Conservation (phyloP, 75 land plant species). For the Sequoia sempervirens region DNA sequence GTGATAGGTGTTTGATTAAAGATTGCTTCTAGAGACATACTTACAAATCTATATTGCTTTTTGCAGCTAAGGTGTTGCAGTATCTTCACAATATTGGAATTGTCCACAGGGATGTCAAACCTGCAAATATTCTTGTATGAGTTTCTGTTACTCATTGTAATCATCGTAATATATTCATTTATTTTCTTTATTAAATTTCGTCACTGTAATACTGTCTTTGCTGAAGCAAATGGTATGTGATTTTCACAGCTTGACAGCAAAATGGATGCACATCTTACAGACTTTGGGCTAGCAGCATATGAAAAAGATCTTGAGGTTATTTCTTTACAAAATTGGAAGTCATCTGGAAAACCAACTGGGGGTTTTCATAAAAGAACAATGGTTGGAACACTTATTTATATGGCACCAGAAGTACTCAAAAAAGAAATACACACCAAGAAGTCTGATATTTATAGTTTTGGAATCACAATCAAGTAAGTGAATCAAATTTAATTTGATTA, state of each 20-base stretch:
- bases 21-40: not conserved
- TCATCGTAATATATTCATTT: slow-evolving; percentile 2
- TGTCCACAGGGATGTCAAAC: slow-evolving; percentile 90
- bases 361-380: slow-evolving; percentile 93
- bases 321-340: slow-evolving; percentile 66
- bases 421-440: slow-evolving; percentile 84
- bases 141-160: slow-evolving; percentile 4
- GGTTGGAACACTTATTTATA: slow-evolving; percentile 95
- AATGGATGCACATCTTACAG: slow-evolving; percentile 62
- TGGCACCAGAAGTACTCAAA: slow-evolving; percentile 91
- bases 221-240: not conserved
- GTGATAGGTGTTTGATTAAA: not conserved
- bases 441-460: slow-evolving; percentile 92
- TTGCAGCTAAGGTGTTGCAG: slow-evolving; percentile 71
- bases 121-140: slow-evolving; percentile 91
- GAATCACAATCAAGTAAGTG: slow-evolving; percentile 80
- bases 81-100: slow-evolving; percentile 85
- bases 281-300: slow-evolving; percentile 86
- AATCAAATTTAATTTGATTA: not conserved
- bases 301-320: slow-evolving; percentile 47
- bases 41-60: slow-evolving; percentile 7
- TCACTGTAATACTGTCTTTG: not conserved
- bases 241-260: slow-evolving; percentile 68
- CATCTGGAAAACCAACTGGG: slow-evolving; percentile 94
- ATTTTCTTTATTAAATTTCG: slow-evolving; percentile 1